Base-by-base conservation (phyloP, 2,329 filamentous ascomycete species). In the Pochonia chlamydosporia region DNA sequence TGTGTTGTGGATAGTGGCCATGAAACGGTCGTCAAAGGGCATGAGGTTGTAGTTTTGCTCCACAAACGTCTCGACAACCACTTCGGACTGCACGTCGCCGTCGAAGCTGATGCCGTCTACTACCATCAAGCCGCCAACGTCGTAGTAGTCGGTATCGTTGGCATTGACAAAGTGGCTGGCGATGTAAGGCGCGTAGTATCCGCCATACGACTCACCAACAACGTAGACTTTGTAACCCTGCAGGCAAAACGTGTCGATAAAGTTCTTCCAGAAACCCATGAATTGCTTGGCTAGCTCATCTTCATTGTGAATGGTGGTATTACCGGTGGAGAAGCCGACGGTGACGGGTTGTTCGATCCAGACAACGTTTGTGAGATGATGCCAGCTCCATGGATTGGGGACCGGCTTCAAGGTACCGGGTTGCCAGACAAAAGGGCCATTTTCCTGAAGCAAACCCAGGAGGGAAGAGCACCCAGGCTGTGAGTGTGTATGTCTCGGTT, bases 181-280 rank as follows among this genome's bases (percentile, higher is more conserved):
- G 49, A 91, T 85, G 59, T 88, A 89, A 0, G 86, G 84, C 3
- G 85, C 78, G 56, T 82, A 85, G 56, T 71, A 66, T 14, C 86
- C 85, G 0, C 79, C 85, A 55, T 87, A 89, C 0, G 77, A 84
- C 63, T 76, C 86, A 6, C 86, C 88, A 0, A 85, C 76, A 48
- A 93, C 78, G 63, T 85, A 92, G 9, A 89, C 75, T 53, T 85
- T 86, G 56, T 77, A 80, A 11, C 76, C 75, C 18, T 86, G 74
- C 57, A 89, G 71, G n/a, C 66, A 71, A 54, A 90, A 90, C 0
- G 81, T 82, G 28, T 87, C 72, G 49, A 89, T 68, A 56, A 89
- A 90, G 67, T 89, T 89, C 68, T 84, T 83, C 75, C 82, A 90
- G 67, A 89, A 93, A 43, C 84, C 84, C 14, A 85, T 71, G 61